A percentile compares a stretch with the other conserved stretches of the same genome.
phyloP scores from a whole-genome alignment of 2,329 filamentous ascomycete genomes.

The Biscogniauxia mediterranea region DNA sequence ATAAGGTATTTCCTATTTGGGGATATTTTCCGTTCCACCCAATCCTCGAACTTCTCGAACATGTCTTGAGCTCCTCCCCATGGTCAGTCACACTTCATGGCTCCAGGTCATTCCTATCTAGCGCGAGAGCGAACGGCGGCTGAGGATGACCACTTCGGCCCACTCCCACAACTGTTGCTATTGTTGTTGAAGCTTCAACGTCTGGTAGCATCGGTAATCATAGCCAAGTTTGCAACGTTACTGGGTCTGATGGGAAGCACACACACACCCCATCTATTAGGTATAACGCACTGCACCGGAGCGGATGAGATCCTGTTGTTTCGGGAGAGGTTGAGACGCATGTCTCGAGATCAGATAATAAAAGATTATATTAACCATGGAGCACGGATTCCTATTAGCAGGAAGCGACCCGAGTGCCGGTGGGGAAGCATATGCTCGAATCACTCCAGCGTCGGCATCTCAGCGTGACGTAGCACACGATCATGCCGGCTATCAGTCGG shows the following conservation, averaged over 20 bases:
- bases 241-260: constrained; percentile 11
- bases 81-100: constrained; percentile 18
- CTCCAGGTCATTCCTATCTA: constrained; percentile 14
- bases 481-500: not conserved
- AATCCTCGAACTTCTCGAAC: constrained; percentile 16
- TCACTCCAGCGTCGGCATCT: constrained; percentile 4
- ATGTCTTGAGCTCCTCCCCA: constrained; percentile 8
- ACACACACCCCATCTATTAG: constrained; percentile 5
- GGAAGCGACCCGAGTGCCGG: constrained; percentile 1
- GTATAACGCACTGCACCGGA: constrained; percentile 2
- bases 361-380: not conserved
- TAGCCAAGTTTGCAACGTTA: constrained; percentile 22
- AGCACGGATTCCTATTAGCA: not conserved
- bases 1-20: constrained; percentile 30
- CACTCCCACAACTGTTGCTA: constrained; percentile 2
- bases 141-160: constrained; percentile 15
- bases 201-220: constrained; percentile 19
- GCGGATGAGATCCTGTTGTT: constrained; percentile 3
- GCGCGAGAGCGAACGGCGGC: constrained; percentile 6
- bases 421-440: constrained; percentile 4
- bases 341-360: not conserved
- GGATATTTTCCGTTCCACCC: constrained; percentile 19
- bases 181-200: not conserved
- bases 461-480: constrained; percentile 6
- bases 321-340: constrained; percentile 5